These are phyloP conservation scores for Penicillium sp. DNA, from an alignment of 2,329 filamentous ascomycete genomes.

Conservation along the genomic window DNA sequence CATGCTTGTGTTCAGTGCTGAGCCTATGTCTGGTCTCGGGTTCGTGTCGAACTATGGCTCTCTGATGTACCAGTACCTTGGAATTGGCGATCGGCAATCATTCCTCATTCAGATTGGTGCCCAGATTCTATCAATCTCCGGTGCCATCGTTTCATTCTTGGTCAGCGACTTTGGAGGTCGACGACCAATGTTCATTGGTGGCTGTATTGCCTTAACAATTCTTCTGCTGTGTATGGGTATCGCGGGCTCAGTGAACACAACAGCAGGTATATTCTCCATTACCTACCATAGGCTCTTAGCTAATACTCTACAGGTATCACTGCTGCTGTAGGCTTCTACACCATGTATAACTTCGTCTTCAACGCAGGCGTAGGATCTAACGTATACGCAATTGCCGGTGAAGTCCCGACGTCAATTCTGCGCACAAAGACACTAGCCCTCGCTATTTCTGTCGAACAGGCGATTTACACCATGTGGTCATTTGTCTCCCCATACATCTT, in stretches of 20 bases:
- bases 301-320: too few species aligned
- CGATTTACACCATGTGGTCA: slow-evolving; percentile 8
- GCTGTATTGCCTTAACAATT: neutral
- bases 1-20: neutral
- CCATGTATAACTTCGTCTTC: slow-evolving; percentile 5
- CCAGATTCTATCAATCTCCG: slow-evolving; percentile 4
- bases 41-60: slow-evolving; percentile 5
- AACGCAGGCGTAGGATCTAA: slow-evolving; percentile 4
- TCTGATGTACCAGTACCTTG: slow-evolving; percentile 5
- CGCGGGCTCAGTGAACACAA: neutral
- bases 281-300: too few species aligned
- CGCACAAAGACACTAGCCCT: slow-evolving; percentile 1
- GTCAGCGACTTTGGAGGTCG: neutral
- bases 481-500: slow-evolving; percentile 14
- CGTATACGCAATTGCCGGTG: slow-evolving; percentile 4
- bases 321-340: slow-evolving; percentile 5
- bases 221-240: slow-evolving; percentile 5
- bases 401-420: slow-evolving; percentile 1
- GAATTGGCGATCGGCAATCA: slow-evolving; percentile 1
- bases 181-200: slow-evolving; percentile 1
- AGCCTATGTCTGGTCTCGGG: slow-evolving; percentile 6
- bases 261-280: neutral
- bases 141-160: neutral
- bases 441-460: neutral
- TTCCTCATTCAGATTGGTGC: slow-evolving; percentile 3